A percentile compares a stretch with the other conserved stretches of the same genome.
These are phyloP conservation scores for Trametes pubescens DNA, from an alignment of 1,284 basidiomycete species.

Conservation along the genomic window DNA sequence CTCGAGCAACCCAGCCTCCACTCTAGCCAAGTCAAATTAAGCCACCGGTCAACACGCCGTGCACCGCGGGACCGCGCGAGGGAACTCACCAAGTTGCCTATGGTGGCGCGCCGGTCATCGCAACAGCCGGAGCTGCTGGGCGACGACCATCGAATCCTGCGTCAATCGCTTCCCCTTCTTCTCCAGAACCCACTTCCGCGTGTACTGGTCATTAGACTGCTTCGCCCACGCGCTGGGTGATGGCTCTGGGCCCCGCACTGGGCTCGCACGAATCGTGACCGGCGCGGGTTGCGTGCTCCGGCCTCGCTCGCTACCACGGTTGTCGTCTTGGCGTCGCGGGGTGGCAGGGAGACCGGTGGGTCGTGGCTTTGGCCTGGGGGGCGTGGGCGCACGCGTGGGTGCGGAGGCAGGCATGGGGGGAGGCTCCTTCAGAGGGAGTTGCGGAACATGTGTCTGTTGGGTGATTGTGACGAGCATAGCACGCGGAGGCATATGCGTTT, in stretches of 20 bases:
- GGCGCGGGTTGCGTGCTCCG: conserved; percentile 11
- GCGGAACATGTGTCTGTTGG: conserved; percentile 6
- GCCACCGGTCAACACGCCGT: not conserved
- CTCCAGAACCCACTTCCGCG: conserved; percentile 34
- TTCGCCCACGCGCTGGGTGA: conserved; percentile 9
- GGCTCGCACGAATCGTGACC: conserved; percentile 3
- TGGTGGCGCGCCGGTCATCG: conserved; percentile 22
- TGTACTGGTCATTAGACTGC: conserved; percentile 5
- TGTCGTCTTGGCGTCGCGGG: conserved; percentile 21
- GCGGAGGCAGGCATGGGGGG: conserved; percentile 8
- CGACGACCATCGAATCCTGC: conserved; percentile 28
- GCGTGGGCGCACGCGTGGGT: conserved; percentile 20
- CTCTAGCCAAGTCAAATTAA: not conserved
- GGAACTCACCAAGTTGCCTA: not conserved
- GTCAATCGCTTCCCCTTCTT: conserved; percentile 33
- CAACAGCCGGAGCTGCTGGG: conserved; percentile 31
- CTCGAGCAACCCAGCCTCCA: not conserved
- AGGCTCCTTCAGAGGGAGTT: conserved; percentile 9
- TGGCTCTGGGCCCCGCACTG: conserved; percentile 2
- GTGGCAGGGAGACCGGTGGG: conserved; percentile 15
- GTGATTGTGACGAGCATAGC: conserved; percentile 3
- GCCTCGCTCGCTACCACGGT: conserved; percentile 9
- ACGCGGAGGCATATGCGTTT: not conserved
- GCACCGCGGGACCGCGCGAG: not conserved
- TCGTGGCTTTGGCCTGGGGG: conserved; percentile 7